Percentiles rank a stretch among this genome's conserved stretches.
Conservation (phyloP, 805 yeast genomes). For the Wickerhamiella sergipiensis region DNA sequence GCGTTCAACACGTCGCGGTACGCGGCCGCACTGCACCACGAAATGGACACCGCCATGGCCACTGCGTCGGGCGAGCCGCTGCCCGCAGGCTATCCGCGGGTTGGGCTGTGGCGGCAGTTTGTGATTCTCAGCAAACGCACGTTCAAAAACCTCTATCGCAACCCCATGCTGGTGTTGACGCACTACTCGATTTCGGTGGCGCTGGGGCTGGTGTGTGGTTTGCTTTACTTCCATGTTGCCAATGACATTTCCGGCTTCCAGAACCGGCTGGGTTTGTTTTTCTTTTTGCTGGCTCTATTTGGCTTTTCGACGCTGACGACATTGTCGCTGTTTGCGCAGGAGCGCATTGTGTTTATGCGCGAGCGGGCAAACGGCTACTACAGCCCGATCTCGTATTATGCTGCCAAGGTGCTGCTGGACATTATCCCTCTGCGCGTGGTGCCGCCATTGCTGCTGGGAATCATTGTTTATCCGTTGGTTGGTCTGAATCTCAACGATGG, state of each 20-base stretch:
- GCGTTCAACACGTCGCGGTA: slow-evolving; percentile 19
- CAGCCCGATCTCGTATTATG: slow-evolving; percentile 71
- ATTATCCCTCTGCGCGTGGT: slow-evolving; percentile 80
- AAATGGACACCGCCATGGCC: slow-evolving; percentile 13
- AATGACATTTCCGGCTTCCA: slow-evolving; percentile 95
- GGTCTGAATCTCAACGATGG: slow-evolving; percentile 70
- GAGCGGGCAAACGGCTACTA: slow-evolving; percentile 94
- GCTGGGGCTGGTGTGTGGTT: slow-evolving; percentile 76
- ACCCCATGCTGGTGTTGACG: slow-evolving; percentile 75
- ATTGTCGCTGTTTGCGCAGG: slow-evolving; percentile 74
- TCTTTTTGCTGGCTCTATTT: slow-evolving; percentile 78
- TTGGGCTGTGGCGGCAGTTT: slow-evolving; percentile 52
- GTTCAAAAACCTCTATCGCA: slow-evolving; percentile 82
- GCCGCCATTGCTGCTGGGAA: slow-evolving; percentile 75
- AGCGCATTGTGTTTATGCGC: slow-evolving; percentile 76
- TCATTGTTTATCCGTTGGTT: slow-evolving; percentile 78
- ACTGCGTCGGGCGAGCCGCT: slow-evolving; percentile 5
- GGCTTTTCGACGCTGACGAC: slow-evolving; percentile 93
- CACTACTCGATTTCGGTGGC: slow-evolving; percentile 67
- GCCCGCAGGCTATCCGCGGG: slow-evolving; percentile 26
- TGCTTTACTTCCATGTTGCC: slow-evolving; percentile 64
- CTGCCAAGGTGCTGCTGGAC: slow-evolving; percentile 79
- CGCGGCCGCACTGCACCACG: slow-evolving; percentile 15
- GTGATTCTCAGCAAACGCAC: slow-evolving; percentile 71
- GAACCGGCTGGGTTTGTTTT: slow-evolving; percentile 84